phyloP scores from a whole-genome alignment of 768 basidiomycete genomes.

The Fomitopsis pulvina region DNA sequence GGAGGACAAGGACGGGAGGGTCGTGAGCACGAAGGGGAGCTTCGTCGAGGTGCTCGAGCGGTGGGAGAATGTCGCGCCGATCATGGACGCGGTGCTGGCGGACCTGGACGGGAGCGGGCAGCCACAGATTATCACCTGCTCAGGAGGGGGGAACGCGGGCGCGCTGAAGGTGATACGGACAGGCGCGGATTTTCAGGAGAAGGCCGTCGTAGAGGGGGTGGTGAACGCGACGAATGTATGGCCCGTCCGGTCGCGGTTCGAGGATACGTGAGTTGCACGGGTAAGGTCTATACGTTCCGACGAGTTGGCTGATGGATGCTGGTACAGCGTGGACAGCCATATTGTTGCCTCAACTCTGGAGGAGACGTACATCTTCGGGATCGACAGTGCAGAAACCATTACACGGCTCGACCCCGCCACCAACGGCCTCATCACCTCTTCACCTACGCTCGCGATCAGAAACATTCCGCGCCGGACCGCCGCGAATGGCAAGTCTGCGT shows the following conservation, averaged over 20 bases:
- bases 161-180: conserved; percentile 72
- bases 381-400: conserved; percentile 41
- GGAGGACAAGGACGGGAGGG: conserved; percentile 30
- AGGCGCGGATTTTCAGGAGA: conserved; percentile 73
- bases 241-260: conserved; percentile 43
- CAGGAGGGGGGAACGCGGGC: conserved; percentile 73
- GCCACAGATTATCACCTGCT: conserved; percentile 83
- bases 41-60: conserved; percentile 56
- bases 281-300: conserved; percentile 4
- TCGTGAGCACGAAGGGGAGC: conserved; percentile 47
- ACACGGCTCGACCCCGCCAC: conserved; percentile 29
- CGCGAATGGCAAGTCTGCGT: conserved; percentile 18
- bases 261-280: conserved; percentile 51
- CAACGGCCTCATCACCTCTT: conserved; percentile 38
- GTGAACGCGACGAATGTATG: conserved; percentile 54
- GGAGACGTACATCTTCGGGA: conserved; percentile 46
- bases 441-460: conserved; percentile 57
- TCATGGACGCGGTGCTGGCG: conserved; percentile 71
- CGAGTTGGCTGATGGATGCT: no score
- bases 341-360: conserved; percentile 55
- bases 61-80: conserved; percentile 77
- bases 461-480: conserved; percentile 41
- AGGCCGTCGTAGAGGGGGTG: conserved; percentile 53
- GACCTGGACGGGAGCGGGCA: conserved; percentile 70
- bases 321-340: conserved; percentile 44